Evolutionary conservation across 352 stramenopile genomes (phyloP).

Genomic region (Albugo candida): DNA sequence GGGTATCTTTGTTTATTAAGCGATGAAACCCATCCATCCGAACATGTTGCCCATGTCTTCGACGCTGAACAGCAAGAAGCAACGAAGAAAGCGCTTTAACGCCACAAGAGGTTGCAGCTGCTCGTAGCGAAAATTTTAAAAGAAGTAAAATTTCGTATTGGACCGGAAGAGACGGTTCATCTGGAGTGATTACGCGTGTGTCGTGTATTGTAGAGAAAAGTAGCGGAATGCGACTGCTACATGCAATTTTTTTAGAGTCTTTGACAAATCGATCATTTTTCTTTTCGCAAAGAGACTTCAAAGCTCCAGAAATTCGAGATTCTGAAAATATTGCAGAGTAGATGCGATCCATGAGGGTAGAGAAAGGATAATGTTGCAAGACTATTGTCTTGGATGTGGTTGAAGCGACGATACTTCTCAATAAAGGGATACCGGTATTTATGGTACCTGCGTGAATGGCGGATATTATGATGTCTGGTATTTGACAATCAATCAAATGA

Average conservation of each 20-base stretch:
- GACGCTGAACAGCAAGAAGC: conserved; percentile 56
- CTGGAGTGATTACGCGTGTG: background rate
- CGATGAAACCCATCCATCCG: conserved; percentile 56
- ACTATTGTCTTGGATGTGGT: too few relatives aligned
- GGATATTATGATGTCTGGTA: too few relatives aligned
- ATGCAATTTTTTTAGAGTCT: background rate
- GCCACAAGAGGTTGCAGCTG: conserved; percentile 57
- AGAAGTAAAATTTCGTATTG: background rate
- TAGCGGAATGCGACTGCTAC: background rate
- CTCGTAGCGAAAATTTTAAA: conserved; percentile 4
- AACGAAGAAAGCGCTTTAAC: conserved; percentile 69
- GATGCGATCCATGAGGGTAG: conserved; percentile 49
- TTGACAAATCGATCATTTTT: conserved; percentile 1
- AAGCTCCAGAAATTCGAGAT: background rate
- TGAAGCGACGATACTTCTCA: too few relatives aligned
- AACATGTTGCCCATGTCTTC: conserved; percentile 49
- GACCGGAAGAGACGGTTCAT: background rate
- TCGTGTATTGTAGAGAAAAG: background rate
- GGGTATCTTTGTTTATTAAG: conserved; percentile 38
- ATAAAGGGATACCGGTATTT: too few relatives aligned
- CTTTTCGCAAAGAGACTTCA: background rate
- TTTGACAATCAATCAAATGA: too few relatives aligned
- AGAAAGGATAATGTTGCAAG: background rate
- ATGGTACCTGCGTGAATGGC: too few relatives aligned
- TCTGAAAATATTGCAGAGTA: conserved; percentile 73